Evolutionary conservation across 257 asterid species (phyloP).

Genomic region (Solanum medicagineum): DNA sequence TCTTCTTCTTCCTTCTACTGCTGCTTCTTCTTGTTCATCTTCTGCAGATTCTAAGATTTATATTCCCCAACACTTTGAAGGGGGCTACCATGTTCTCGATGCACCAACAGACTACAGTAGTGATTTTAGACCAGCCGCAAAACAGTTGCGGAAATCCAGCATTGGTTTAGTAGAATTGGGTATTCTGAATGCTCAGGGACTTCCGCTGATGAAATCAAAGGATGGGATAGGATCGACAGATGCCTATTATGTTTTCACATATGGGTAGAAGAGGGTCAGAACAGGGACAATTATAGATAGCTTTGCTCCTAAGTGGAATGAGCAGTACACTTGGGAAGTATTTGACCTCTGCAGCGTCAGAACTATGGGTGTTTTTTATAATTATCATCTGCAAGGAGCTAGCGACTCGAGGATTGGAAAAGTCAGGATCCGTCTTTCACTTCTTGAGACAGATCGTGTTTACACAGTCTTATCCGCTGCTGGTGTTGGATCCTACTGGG

Average conservation of each 20-base stretch:
- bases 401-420: slow-evolving; percentile 61
- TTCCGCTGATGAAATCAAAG: slow-evolving; percentile 54
- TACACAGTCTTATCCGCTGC: slow-evolving; percentile 58
- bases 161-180: slow-evolving; percentile 76
- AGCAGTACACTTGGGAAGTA: slow-evolving; percentile 79
- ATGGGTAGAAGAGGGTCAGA: slow-evolving; percentile 59
- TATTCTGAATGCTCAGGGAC: slow-evolving; percentile 39
- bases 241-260: slow-evolving; percentile 72
- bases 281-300: slow-evolving; percentile 62
- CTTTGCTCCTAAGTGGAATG: slow-evolving; percentile 64
- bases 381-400: slow-evolving; percentile 40
- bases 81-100: slow-evolving; percentile 72
- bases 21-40: too few species aligned
- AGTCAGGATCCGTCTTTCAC: slow-evolving; percentile 64
- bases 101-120: slow-evolving; percentile 69
- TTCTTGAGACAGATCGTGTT: slow-evolving; percentile 59
- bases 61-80: slow-evolving; percentile 63
- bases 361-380: slow-evolving; percentile 63
- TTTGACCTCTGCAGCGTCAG: slow-evolving; percentile 65
- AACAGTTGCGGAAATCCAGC: slow-evolving; percentile 55
- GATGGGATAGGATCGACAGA: slow-evolving; percentile 51
- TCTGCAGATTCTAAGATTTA: too few species aligned
- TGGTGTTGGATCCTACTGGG: slow-evolving; percentile 15
- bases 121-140: slow-evolving; percentile 64
- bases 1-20: too few species aligned